Percentiles rank a stretch among this genome's conserved stretches.
phyloP scores from a whole-genome alignment of 2,329 filamentous ascomycete species.

The Hymenoscyphus salicellus region DNA sequence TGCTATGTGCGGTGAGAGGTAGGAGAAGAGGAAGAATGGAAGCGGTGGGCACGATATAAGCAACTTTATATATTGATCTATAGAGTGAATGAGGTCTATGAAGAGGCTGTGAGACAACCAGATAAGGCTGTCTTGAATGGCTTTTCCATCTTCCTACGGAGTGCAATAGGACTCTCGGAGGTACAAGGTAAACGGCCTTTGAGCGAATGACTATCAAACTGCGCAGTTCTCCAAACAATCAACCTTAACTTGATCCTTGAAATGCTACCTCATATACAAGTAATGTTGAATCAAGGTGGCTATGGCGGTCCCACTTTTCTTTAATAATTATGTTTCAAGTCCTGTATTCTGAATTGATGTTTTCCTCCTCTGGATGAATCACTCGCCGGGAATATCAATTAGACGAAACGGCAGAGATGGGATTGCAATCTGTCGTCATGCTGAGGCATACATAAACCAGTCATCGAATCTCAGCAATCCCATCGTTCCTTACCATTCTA shows the following conservation, averaged over 20 bases:
- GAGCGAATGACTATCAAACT: background rate
- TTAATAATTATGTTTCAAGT: constrained; percentile 1
- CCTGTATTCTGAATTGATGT: background rate
- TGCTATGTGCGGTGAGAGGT: background rate
- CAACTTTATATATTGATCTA: background rate
- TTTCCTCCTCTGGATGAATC: background rate
- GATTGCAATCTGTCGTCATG: background rate
- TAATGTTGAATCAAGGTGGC: background rate
- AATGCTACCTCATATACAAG: background rate
- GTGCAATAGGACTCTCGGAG: background rate
- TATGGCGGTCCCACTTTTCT: background rate
- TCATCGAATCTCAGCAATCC: background rate
- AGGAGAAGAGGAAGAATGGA: too few species aligned
- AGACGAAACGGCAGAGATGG: background rate
- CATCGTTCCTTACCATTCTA: background rate
- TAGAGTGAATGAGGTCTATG: background rate
- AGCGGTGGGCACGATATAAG: background rate
- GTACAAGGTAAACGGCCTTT: background rate
- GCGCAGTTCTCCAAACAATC: background rate
- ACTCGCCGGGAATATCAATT: background rate
- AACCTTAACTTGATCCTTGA: background rate
- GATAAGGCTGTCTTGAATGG: background rate
- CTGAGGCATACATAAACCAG: background rate
- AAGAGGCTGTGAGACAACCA: background rate
- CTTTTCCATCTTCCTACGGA: background rate